Base-by-base conservation (phyloP, 306 rosid species). In the Glycine latifolia region DNA sequence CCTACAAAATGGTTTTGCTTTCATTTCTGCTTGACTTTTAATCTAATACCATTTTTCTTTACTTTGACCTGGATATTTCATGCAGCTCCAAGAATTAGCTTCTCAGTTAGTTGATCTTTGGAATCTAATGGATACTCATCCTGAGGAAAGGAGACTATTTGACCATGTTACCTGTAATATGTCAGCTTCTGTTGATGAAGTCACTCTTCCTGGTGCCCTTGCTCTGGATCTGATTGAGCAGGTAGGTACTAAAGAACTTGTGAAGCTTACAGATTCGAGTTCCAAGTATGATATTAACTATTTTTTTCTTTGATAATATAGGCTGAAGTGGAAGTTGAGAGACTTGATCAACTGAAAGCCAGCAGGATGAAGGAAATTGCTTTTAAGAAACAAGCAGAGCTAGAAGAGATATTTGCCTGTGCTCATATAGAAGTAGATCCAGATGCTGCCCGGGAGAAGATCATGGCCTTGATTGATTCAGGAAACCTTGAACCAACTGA, bases 341-440 rank as follows among this genome's bases (percentile, higher is more conserved):
- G 99, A 86, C 97, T 96, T 81, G 99, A 96, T 90, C 94, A 87
- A 85, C 91, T 96, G 82, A 96, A 96, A 85, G 90, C 97, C 46
- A 93, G 99, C 84, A 90, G 95, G 91, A 96, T 96, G 99, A 96
- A 94, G 88, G 99, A 96, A 87, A 96, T 96, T 87, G 99, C 98
- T 55, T 94, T 96, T 73, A 96, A 96, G 87, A 96, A 90, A 87
- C 99, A 96, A 82, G 20, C 87, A 68, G 99, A 96, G 85, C 99
- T 96, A 41, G 97, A 96, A 63, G 98, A 89, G 75, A 96, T 96
- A 85, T 91, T 91, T 86, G 80, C 89, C 75, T 88, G 60, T 81
- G 98, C 97, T 61, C 99, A 96, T 82, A 55, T 94, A 82, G 99
- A 96, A 86, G 82, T 92, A 83, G 97, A 94, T 77, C 87, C 94